Base-by-base conservation (phyloP, 768 basidiomycete genomes). In the Russula compacta region DNA sequence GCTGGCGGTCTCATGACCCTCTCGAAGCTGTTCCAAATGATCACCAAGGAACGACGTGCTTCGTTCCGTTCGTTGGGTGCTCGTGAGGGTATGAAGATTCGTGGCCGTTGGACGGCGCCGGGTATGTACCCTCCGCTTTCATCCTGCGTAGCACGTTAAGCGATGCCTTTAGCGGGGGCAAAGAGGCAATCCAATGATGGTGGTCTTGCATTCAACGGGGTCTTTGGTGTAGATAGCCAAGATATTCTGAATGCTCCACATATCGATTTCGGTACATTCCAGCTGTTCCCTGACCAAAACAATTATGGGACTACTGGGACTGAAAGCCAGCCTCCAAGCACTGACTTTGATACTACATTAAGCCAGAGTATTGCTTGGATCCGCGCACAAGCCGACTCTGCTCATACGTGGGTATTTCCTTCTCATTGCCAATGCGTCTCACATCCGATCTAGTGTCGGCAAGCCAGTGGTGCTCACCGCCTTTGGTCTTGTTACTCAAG, bases 251-350 rank as follows among this genome's bases (percentile, higher is more conserved):
- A 66, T 59, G 66, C 65, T 50, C 72, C 72, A n/a, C 53, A 56
- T 35, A 73, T 77, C 54, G 73, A 71, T 58, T 73, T 74, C 44
- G 69, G 67, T 42, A 69, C 73, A 43, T 75, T 76, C 70, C 75
- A 75, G 67, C 52, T 74, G 48, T 73, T 74, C 67, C 75, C 75
- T 11, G 75, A 76, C 56, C 73, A 75, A 67, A 66, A 67, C 48
- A 60, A 61, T 48, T 76, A 76, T 66, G 59, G 32, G 21, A 14
- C 62, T 21, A n/a, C 51, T 17, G 56, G 60, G 40, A 49, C 58
- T 33, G 59, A 47, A 32, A 19, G 39, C 38, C 39, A 33, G 38
- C 21, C 58, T 10, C 58, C 64, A 38, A 51, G 52, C 11, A 15
- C 49, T 44, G 51, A 57, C 53, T 67, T 69, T 21, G 53, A 58